Percentiles rank a stretch among this genome's conserved stretches.
These are phyloP conservation scores for Tolypocladium capitatum DNA, from an alignment of 2,329 filamentous ascomycete species.

Conservation along the genomic window DNA sequence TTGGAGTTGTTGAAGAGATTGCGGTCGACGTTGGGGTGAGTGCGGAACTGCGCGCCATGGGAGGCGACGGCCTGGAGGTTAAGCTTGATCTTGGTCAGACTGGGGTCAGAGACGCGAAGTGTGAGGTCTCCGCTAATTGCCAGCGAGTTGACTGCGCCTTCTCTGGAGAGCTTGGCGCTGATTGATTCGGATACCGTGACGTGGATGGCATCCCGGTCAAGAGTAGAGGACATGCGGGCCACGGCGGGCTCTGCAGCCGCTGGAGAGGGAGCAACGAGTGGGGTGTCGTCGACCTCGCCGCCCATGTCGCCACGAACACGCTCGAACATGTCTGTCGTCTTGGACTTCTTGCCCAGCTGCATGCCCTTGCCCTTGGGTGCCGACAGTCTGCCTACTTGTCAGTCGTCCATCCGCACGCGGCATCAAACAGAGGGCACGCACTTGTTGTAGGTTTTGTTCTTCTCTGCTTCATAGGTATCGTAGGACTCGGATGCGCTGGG, in stretches of 20 bases:
- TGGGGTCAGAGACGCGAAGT: constrained; percentile 76
- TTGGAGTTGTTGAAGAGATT: constrained; percentile 71
- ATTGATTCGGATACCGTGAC: constrained; percentile 84
- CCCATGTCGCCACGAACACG: constrained; percentile 85
- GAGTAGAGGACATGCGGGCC: constrained; percentile 49
- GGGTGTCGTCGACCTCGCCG: constrained; percentile 66
- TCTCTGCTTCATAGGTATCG: constrained; percentile 91
- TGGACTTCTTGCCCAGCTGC: constrained; percentile 98
- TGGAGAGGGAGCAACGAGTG: constrained; percentile 50
- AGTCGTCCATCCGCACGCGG: background rate
- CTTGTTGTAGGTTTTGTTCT: constrained; percentile 84
- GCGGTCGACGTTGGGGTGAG: constrained; percentile 94
- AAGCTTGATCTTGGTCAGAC: constrained; percentile 84
- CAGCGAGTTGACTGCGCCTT: constrained; percentile 76
- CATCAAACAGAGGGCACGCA: constrained; percentile 24
- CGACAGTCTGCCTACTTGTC: constrained; percentile 18
- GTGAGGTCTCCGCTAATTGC: constrained; percentile 87
- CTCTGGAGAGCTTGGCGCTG: constrained; percentile 73
- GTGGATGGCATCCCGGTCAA: constrained; percentile 76
- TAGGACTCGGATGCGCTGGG: constrained; percentile 68
- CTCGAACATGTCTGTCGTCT: constrained; percentile 95
- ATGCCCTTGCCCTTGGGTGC: constrained; percentile 90
- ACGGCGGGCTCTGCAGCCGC: constrained; percentile 36
- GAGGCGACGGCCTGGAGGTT: constrained; percentile 62
- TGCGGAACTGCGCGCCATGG: constrained; percentile 81